Conservation (phyloP, 2,329 filamentous ascomycete species). For the Colletotrichum melonis region DNA sequence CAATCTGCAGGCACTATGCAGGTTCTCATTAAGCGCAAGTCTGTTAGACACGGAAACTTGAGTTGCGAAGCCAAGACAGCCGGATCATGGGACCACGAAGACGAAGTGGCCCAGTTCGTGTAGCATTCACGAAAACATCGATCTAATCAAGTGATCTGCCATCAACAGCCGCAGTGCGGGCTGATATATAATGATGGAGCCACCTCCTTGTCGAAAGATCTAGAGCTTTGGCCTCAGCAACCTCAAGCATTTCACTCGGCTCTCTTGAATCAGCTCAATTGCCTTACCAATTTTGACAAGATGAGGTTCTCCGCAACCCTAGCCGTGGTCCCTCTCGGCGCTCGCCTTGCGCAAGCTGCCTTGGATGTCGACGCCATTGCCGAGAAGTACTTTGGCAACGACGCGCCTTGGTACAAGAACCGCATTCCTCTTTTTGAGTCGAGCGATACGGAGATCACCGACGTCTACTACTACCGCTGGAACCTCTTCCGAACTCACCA, state of each 20-base stretch:
- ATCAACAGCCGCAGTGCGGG: not conserved
- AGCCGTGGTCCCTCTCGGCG: not conserved
- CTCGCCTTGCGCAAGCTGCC: not conserved
- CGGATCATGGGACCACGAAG: not conserved
- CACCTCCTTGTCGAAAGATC: not conserved
- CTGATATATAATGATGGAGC: conserved; percentile 4
- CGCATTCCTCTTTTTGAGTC: conserved; percentile 22
- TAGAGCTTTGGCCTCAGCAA: not conserved
- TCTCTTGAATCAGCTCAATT: not conserved
- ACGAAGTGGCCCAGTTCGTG: not conserved
- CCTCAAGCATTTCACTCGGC: not conserved
- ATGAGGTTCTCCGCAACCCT: conserved; percentile 18
- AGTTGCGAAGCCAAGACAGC: not conserved
- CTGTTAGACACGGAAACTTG: not conserved
- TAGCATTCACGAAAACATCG: not conserved
- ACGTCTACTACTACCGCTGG: conserved; percentile 59
- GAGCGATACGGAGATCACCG: conserved; percentile 45
- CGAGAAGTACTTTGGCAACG: conserved; percentile 22
- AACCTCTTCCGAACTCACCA: conserved; percentile 54
- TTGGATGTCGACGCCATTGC: conserved; percentile 8
- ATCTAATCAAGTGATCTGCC: not conserved
- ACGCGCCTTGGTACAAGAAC: conserved; percentile 20
- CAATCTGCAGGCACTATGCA: not conserved
- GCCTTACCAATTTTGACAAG: not conserved
- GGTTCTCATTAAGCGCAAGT: not conserved